Percentiles rank a stretch among this genome's conserved stretches.
phyloP scores from a whole-genome alignment of 2,329 filamentous ascomycete genomes.

The Fusarium buxicola region DNA sequence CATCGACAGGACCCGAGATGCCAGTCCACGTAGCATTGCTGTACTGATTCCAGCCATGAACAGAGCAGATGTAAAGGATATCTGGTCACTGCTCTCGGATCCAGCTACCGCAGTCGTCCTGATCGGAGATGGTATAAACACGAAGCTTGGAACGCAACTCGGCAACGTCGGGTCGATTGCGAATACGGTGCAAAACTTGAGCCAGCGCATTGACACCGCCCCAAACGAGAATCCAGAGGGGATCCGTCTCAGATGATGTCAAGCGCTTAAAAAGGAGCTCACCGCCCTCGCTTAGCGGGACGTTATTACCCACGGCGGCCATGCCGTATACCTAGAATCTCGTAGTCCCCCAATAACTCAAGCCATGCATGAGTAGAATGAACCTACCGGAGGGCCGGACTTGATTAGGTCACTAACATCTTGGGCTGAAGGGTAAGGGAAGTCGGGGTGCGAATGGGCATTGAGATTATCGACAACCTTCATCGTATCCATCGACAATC shows the following conservation, averaged over 20 bases:
- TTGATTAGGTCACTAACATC: slow-evolving; percentile 50
- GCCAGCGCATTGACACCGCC: slow-evolving; percentile 65
- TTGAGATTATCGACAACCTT: slow-evolving; percentile 60
- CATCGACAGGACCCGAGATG: slow-evolving; percentile 57
- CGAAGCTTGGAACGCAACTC: slow-evolving; percentile 57
- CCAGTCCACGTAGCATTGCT: slow-evolving; percentile 65
- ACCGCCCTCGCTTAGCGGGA: slow-evolving; percentile 51
- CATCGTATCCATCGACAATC: slow-evolving; percentile 54
- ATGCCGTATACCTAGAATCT: slow-evolving; percentile 40
- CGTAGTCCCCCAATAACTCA: not conserved
- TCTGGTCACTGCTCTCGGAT: slow-evolving; percentile 65
- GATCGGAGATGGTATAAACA: slow-evolving; percentile 68
- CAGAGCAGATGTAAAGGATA: slow-evolving; percentile 65
- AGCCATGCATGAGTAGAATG: no score
- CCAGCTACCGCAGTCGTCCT: slow-evolving; percentile 67
- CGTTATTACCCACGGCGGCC: slow-evolving; percentile 27
- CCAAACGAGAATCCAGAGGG: slow-evolving; percentile 65
- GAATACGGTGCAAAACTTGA: slow-evolving; percentile 52
- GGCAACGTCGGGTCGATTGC: slow-evolving; percentile 48
- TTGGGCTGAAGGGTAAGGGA: slow-evolving; percentile 54
- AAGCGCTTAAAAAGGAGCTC: slow-evolving; percentile 54
- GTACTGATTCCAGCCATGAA: slow-evolving; percentile 69
- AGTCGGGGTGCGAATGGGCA: slow-evolving; percentile 57
- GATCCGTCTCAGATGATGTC: slow-evolving; percentile 43
- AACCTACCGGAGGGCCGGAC: slow-evolving; percentile 44